phyloP scores from a whole-genome alignment of 306 rosid species.

The Casuarina glauca region DNA sequence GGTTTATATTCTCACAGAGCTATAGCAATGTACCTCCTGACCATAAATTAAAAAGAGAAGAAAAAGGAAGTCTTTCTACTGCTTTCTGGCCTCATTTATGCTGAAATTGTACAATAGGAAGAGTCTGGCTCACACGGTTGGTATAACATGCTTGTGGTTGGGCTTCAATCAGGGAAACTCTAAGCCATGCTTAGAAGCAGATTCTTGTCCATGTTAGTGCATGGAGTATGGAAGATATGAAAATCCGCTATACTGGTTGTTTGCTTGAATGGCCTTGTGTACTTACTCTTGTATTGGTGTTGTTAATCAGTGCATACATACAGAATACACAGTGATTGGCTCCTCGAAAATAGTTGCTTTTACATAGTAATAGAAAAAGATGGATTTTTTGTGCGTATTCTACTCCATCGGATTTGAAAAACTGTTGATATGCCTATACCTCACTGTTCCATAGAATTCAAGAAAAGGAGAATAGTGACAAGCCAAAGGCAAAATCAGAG shows the following conservation, averaged over 20 bases:
- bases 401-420: constrained; percentile 8
- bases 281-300: neutral
- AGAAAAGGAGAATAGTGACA: constrained; percentile 54
- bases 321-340: neutral
- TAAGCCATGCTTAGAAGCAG: neutral
- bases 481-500: constrained; percentile 55
- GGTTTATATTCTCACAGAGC: neutral
- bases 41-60: neutral
- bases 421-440: constrained; percentile 1
- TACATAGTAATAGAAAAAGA: neutral
- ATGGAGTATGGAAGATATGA: constrained; percentile 1
- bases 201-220: neutral
- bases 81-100: neutral
- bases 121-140: constrained; percentile 1
- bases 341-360: neutral
- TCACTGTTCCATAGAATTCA: constrained; percentile 64
- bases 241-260: neutral
- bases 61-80: neutral
- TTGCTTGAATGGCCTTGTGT: neutral
- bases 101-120: neutral
- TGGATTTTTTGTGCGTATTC: neutral
- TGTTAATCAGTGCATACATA: neutral
- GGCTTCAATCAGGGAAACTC: constrained; percentile 4
- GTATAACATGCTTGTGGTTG: constrained; percentile 3
- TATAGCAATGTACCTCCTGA: neutral